Evolutionary conservation across 768 basidiomycete species (phyloP), one percentile per base, ranked within the genome.

Genomic region (Pulveroboletus sp.): DNA sequence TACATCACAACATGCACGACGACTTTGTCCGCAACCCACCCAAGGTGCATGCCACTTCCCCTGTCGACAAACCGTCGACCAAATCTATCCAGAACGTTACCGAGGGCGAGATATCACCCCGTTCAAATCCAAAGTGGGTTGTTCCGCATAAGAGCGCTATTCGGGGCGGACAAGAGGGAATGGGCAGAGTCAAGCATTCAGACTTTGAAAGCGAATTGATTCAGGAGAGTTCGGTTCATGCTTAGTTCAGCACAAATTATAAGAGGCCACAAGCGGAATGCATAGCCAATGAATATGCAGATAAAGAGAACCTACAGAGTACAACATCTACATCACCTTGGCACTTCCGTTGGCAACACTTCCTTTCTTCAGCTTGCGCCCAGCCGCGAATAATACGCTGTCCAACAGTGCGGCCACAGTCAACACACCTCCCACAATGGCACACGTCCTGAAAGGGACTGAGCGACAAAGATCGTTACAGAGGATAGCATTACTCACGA

Each of bases 401-500:
- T 98, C 97, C 43, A 97, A 56, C 13, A 99, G 71, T 1, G 89
- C 87, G 16, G 94, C 94, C 17, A 99, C 86, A 5, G 97, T 99
- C 51, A 99, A 72, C 4, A 98, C 94, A 58, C 97, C 97, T 56
- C 97, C 97, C 24, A 99, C 86, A 60, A 99, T 97, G 2, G 97
- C 97, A 64, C 94, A 97, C 21, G 94, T 94, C 54, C 94, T 97
- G 60, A 32, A 27, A 49, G 20, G 16, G 31, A 32, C 29, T 21
- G 19, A 50, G 21, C 45, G 21, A 44, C 12, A 43, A 12, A 50
- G 25, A 32, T 14, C 7, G 17, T 14, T 19, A 16, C 31, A 27
- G 35, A 35, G 11, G 49, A 25, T 29, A 41, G 9, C n/a, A 47
- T 19, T 14, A 78, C 93, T 62, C 63, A 94, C 90, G 94, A 97